These are phyloP conservation scores for Chenopodium formosanum DNA, from an alignment of 148 eudicot species.

Conservation along the genomic window DNA sequence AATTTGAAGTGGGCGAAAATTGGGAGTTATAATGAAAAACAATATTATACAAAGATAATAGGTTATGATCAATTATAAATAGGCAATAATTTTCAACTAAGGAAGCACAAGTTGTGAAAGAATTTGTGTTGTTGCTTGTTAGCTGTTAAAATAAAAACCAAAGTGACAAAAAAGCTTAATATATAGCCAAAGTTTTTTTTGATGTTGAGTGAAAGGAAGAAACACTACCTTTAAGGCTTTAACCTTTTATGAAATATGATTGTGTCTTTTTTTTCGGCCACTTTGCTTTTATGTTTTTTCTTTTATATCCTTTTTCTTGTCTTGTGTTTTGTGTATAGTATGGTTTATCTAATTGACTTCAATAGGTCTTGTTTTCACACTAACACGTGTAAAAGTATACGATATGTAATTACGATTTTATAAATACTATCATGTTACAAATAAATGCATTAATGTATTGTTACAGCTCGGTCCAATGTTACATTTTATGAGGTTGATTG, in stretches of 20 bases:
- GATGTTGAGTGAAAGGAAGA: constrained; percentile 39
- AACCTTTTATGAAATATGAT: background rate
- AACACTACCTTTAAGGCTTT: constrained; percentile 17
- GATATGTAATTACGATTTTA: too few relatives aligned
- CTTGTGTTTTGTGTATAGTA: background rate
- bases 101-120: constrained; percentile 16
- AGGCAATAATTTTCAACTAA: constrained; percentile 10
- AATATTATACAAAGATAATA: background rate
- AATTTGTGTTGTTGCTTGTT: constrained; percentile 8
- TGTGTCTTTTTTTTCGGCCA: constrained; percentile 15
- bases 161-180: background rate
- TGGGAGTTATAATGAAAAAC: background rate
- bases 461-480: too few relatives aligned
- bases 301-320: constrained; percentile 1
- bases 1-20: background rate
- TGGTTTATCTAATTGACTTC: constrained; percentile 1
- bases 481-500: too few relatives aligned
- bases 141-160: background rate
- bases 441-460: too few relatives aligned
- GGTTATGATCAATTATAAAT: constrained; percentile 10
- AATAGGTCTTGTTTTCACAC: background rate
- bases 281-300: background rate
- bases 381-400: background rate
- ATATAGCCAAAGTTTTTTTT: background rate
- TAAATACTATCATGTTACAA: background rate